Percentiles rank a stretch among this genome's conserved stretches.
These are phyloP conservation scores for Cymbidium sinense DNA, from an alignment of 106 monocot species.

Conservation along the genomic window DNA sequence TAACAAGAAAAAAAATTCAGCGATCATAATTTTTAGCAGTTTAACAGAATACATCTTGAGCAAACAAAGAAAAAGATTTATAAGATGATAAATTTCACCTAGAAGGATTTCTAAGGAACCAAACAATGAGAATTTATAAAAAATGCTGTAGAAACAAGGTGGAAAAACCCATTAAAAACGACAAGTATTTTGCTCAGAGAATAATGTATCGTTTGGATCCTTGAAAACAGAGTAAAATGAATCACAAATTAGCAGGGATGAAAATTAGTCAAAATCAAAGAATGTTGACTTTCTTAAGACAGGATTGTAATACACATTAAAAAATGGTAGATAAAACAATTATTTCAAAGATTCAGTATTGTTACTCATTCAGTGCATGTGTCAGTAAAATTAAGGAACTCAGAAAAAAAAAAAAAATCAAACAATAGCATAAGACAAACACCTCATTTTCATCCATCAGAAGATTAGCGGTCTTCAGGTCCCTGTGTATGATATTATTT, in stretches of 20 bases:
- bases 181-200: background rate
- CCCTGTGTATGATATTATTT: slow-evolving; percentile 44
- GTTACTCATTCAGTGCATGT: background rate
- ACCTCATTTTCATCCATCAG: slow-evolving; percentile 49
- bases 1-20: background rate
- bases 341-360: background rate
- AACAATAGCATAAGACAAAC: slow-evolving; percentile 5
- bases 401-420: background rate
- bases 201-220: background rate
- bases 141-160: background rate
- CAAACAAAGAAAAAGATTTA: background rate
- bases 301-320: background rate
- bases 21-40: background rate
- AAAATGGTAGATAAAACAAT: background rate
- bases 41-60: background rate
- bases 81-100: background rate
- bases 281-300: background rate
- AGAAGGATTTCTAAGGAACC: background rate
- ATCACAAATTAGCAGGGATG: background rate
- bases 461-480: slow-evolving; percentile 49
- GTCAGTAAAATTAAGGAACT: background rate
- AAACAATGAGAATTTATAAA: background rate
- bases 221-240: background rate
- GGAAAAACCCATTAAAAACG: background rate
- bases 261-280: background rate